Percentiles rank a stretch among this genome's conserved stretches.
Conservation (phyloP, 169 alveolate species). For the Plasmodium vinckei region DNA sequence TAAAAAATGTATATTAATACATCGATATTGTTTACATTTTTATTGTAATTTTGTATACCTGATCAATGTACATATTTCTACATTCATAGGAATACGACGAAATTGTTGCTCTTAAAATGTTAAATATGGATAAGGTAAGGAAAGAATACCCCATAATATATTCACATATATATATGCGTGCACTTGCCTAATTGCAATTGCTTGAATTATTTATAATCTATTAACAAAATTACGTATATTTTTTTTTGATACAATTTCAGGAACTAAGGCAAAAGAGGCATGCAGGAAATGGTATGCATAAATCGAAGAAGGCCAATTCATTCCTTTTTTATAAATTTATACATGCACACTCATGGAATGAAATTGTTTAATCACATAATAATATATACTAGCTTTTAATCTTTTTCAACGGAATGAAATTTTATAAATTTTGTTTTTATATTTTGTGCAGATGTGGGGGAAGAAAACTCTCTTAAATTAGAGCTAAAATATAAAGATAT, state of each 20-base stretch:
- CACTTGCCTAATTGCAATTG: too few species aligned
- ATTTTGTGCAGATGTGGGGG: conserved; percentile 16
- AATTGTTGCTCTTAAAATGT: conserved; percentile 32
- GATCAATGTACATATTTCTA: background rate
- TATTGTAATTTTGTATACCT: too few species aligned
- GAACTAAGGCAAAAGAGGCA: conserved; percentile 19
- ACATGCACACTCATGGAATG: background rate
- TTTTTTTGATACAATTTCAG: background rate
- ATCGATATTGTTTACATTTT: too few species aligned
- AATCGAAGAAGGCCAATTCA: background rate
- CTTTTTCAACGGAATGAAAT: background rate
- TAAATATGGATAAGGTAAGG: conserved; percentile 49
- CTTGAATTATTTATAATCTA: too few species aligned
- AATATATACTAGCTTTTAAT: too few species aligned
- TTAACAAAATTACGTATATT: background rate
- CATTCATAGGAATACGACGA: conserved; percentile 39
- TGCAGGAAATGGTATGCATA: background rate
- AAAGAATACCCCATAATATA: background rate
- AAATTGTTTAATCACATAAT: too few species aligned
- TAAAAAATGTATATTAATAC: background rate
- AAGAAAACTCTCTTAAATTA: conserved; percentile 25
- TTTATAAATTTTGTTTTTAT: background rate
- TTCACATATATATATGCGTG: too few species aligned
- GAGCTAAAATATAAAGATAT: conserved; percentile 71
- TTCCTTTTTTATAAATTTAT: conserved; percentile 1